Base-by-base conservation (phyloP, 169 alveolate species). In the Theileria annulata region DNA sequence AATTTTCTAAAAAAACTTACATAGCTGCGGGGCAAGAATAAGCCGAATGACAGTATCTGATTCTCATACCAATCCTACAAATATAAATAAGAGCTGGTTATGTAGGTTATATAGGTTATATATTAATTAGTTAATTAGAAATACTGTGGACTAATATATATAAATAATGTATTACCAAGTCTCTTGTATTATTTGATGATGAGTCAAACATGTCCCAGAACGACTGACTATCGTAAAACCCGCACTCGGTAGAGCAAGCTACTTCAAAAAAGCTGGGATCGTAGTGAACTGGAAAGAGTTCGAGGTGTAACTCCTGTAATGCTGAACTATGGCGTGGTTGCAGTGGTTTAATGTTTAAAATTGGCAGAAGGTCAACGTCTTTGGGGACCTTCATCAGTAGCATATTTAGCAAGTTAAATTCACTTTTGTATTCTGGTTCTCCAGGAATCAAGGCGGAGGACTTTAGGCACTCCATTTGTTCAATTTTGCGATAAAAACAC, bases 361-460 rank as follows among this genome's bases (percentile, higher is more conserved):
- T 30, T 27, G 70, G 77, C 30, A 66, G 37, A 21, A 82, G 42
- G 10, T 72, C 84, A 13, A 82, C 62, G 10, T 82, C 85, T 67
- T 64, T 75, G 28, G 89, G 89, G 0, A 82, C 35, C 33, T 62
- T 49, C 37, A 75, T 23, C 42, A 82, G 85, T 9, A 72, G 9
- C 31, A 72, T 68, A 27, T 75, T 82, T 28, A 82, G 68, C 19
- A 56, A 48, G 62, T 79, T 75, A 75, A 62, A 82, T 71, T 82
- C 89, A 10, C 86, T 71, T 31, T 72, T 76, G 56, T 60, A 76
- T 25, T 28, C 51, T 23, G 73, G 84, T 12, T 72, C 85, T 33
- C 85, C 86, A 3, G 89, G 89, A 6, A 82, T 31, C 25, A 82
- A 71, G 9, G 89, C 89, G 35, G 89, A 70, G 15, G 89, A 82